Percentiles rank a stretch among this genome's conserved stretches.
These are phyloP conservation scores for Kodamaea suecica DNA, from an alignment of 1,139 yeast genomes.

Conservation along the genomic window DNA sequence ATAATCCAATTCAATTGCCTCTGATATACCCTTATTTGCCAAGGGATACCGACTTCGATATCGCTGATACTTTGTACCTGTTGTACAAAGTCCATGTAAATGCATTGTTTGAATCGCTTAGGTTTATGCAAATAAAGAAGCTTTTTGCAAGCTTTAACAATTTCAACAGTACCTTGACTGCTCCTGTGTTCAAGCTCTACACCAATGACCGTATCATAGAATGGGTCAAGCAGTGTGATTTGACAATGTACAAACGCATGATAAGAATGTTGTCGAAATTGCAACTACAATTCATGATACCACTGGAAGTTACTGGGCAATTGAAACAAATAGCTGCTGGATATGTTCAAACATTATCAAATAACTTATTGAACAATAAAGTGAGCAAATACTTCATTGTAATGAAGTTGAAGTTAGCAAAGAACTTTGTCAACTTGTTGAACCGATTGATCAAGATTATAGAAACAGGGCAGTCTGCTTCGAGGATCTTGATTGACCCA, in stretches of 20 bases:
- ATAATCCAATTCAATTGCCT: conserved; percentile 45
- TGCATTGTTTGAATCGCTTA: conserved; percentile 58
- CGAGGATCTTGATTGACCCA: conserved; percentile 46
- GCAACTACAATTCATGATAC: conserved; percentile 56
- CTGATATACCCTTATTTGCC: conserved; percentile 51
- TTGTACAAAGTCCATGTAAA: conserved; percentile 63
- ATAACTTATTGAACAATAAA: conserved; percentile 32
- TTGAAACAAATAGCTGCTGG: conserved; percentile 44
- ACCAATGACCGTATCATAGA: conserved; percentile 46
- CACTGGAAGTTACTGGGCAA: conserved; percentile 51
- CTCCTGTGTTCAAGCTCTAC: conserved; percentile 63
- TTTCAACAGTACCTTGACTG: conserved; percentile 60
- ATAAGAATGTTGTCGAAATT: conserved; percentile 64
- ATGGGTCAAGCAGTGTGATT: conserved; percentile 71
- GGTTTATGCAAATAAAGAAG: conserved; percentile 66
- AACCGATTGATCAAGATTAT: conserved; percentile 57
- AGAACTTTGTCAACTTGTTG: conserved; percentile 54
- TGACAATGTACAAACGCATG: conserved; percentile 57
- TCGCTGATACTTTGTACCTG: conserved; percentile 58
- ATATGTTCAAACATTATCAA: conserved; percentile 39
- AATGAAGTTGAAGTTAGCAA: conserved; percentile 55
- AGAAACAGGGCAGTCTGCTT: conserved; percentile 57
- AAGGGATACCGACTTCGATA: conserved; percentile 50
- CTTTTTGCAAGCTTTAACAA: conserved; percentile 52
- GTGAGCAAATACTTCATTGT: conserved; percentile 51